Percentiles rank a stretch among this genome's conserved stretches.
Conservation (phyloP, 2,329 filamentous ascomycete species). For the Paecilomyces sp. region DNA sequence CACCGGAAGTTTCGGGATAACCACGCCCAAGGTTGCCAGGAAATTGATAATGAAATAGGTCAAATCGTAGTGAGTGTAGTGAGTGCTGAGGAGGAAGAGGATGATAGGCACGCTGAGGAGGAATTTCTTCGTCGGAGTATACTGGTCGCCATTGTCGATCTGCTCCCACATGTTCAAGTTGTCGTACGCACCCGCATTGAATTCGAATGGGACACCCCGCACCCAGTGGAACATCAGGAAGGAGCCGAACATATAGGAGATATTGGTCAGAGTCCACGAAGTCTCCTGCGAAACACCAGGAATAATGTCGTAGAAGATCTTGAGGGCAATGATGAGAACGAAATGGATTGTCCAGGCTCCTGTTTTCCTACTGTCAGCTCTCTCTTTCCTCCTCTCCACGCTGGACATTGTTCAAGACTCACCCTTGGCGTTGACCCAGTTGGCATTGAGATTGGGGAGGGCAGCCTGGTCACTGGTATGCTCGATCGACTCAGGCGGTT, state of each 20-base stretch:
- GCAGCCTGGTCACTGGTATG: conserved; percentile 95
- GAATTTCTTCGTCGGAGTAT: conserved; percentile 98
- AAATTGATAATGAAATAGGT: conserved; percentile 98
- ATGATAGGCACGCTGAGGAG: conserved; percentile 88
- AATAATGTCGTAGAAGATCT: conserved; percentile 95
- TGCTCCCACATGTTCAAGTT: conserved; percentile 99
- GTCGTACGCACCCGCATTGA: conserved; percentile 97
- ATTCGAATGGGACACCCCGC: conserved; percentile 94
- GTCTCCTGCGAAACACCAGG: conserved; percentile 95
- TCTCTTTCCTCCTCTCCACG: conserved; percentile 4
- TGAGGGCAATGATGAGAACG: conserved; percentile 81
- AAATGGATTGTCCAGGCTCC: conserved; percentile 96
- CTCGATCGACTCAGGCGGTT: conserved; percentile 92
- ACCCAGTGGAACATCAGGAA: conserved; percentile 99
- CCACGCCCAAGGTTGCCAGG: conserved; percentile 80
- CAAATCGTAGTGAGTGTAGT: conserved; percentile 97
- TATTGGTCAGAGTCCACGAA: conserved; percentile 97
- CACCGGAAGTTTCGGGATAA: conserved; percentile 92
- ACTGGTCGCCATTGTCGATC: conserved; percentile 98
- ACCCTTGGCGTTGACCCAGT: conserved; percentile 99
- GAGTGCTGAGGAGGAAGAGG: conserved; percentile 91
- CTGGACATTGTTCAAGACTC: conserved; percentile 24
- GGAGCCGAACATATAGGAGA: conserved; percentile 97
- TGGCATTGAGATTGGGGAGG: conserved; percentile 89
- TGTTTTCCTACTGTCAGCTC: conserved; percentile 5